Base-by-base conservation (phyloP, 306 rosid species). In the Echinosophora koreensis region DNA sequence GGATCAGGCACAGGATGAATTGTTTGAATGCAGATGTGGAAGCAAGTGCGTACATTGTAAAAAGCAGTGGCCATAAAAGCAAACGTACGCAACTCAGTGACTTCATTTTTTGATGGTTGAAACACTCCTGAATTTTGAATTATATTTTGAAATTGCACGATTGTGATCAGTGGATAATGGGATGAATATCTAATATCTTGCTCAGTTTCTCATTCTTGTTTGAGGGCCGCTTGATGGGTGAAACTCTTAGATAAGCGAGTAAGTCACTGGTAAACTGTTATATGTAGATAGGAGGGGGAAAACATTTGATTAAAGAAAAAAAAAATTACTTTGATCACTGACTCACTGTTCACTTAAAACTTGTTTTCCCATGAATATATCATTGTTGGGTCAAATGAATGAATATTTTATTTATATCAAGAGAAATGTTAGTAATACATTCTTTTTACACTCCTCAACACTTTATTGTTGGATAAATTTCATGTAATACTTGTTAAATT, bases 1-100 rank as follows among this genome's bases (percentile, higher is more conserved):
- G 58, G 69, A 35, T 12, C 91, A 93, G 98, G 97, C 98, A 93
- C 84, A 84, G 92, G 78, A 91, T 93, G 98, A 93, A 93, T 84
- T 93, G 98, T 79, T 82, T 80, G 66, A 89, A 82, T 78, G 93
- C 97, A 16, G 87, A 65, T 60, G 88, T 69, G 22, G 97, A 89
- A 80, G 98, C 64, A 74, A 79, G 83, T 70, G 95, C 85, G 38
- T 87, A 87, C 51, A 89, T 93, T 69, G 57, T 89, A 37, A 38
- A 83, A 74, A 73, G 69, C 70, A 81, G 67, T 55, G 66, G 74
- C 18, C 84, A 79, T 38, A 81, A 69, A 69, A 81, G 71, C 70
- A 81, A 77, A 62, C 60, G 10, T 35, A 50, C 59, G 39, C 90
- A 89, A 80, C 85, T 93, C 22, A 91, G 90, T 67, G 98, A 91